Evolutionary conservation across 371 early-diverging fungal species (phyloP), one percentile per base, ranked within the genome.

Genomic region (Mortierella sp.): DNA sequence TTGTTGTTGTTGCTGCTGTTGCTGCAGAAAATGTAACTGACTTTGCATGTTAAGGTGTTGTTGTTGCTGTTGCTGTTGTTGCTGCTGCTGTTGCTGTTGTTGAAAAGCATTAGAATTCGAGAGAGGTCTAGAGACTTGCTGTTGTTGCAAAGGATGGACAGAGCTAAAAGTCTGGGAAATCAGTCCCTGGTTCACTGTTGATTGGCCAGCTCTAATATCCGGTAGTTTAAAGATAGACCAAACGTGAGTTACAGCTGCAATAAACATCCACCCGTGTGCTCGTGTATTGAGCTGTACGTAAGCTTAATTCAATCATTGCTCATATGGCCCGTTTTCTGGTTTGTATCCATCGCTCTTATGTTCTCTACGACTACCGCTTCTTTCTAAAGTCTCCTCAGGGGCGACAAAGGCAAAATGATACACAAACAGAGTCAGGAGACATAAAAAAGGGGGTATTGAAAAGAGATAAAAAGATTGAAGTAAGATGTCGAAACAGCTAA

Each of bases 1-100:
- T 24, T 64, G 77, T n/a, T 79, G 80, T 20, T 73, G 74, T 28
- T 76, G 77, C 16, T 72, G 78, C 37, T 70, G 66, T 54, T 66
- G 70, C 54, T 78, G 64, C 28, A 62, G 37, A 6, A 49, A 63
- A 20, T 58, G 62, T 37, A 51, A 10, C 49, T 63, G 68, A 12
- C 11, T 32, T 11, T 62, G 67, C 64, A 52, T 54, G 37, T 22
- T 62, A n/a, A 66, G 73, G 8, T 62, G 75, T 11, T 69, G 70
- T 26, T 65, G 75, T 52, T 69, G 69, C 24, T 75, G 75, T 20
- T 64, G 70, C 49, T 69, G 75, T 16, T 69, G 73, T 28, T 73
- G 72, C 14, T 72, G 66, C 43, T 66, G 60, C 6, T 59, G 71
- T 32, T 66, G 75, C n/a, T 60, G 68, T 20, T 54, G 77, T n/a